Conservation (phyloP, 2,329 filamentous ascomycete species). For the Colletotrichum noveboracense region DNA sequence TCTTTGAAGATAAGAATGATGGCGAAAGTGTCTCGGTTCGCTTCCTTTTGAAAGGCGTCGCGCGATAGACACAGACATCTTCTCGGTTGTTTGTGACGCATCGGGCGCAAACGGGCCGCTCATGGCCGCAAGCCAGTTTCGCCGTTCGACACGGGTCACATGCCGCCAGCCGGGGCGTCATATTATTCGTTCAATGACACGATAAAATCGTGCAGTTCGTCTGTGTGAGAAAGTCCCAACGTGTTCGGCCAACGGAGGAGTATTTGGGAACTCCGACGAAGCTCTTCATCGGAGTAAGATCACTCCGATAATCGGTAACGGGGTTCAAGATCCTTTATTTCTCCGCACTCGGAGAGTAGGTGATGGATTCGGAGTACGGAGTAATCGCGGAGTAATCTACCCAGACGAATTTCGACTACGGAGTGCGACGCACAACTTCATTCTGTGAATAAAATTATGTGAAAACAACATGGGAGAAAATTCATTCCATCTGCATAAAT, state of each 20-base stretch:
- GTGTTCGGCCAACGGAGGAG: background rate
- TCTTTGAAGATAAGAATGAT: background rate
- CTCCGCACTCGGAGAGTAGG: background rate
- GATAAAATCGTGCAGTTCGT: background rate
- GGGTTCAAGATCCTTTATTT: background rate
- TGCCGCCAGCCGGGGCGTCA: background rate
- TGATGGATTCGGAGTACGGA: background rate
- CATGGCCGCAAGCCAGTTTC: background rate
- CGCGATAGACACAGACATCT: background rate
- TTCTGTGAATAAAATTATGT: rapidly evolving
- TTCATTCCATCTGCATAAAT: rapidly evolving
- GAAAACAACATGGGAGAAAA: rapidly evolving
- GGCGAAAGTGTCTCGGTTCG: background rate
- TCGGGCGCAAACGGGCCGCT: background rate
- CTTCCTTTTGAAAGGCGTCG: background rate
- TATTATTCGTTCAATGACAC: background rate
- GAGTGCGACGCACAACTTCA: background rate
- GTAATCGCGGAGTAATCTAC: background rate
- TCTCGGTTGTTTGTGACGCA: background rate
- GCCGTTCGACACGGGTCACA: background rate
- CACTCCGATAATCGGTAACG: background rate
- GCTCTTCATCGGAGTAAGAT: background rate
- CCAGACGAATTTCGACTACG: background rate
- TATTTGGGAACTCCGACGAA: background rate
- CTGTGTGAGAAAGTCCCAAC: background rate